Conservation (phyloP, 1,284 basidiomycete genomes). For the Trametes pubescens region DNA sequence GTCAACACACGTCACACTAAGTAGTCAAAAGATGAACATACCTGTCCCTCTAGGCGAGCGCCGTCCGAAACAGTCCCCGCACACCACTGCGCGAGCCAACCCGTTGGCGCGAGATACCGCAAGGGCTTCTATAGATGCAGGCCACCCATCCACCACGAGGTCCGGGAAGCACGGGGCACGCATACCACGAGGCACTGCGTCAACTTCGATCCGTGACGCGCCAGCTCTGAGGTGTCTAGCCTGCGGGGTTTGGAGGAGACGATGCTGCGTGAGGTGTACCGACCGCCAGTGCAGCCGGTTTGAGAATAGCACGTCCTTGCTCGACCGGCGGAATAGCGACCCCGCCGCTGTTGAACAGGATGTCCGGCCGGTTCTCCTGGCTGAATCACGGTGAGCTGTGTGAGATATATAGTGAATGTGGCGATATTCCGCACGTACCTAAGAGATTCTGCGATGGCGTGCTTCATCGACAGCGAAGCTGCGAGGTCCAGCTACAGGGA, state of each 20-base stretch:
- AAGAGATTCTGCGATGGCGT: constrained; percentile 50
- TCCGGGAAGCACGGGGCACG: no score
- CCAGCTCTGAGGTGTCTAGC: constrained; percentile 53
- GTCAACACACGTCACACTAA: not conserved
- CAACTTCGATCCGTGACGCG: constrained; percentile 41
- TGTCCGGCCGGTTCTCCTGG: constrained; percentile 27
- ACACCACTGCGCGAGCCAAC: constrained; percentile 42
- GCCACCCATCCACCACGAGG: no score
- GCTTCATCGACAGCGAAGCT: constrained; percentile 60
- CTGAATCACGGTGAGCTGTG: not conserved
- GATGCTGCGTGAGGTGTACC: constrained; percentile 59
- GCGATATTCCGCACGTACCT: not conserved
- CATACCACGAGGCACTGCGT: constrained; percentile 10
- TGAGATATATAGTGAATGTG: no score
- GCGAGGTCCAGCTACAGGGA: constrained; percentile 68
- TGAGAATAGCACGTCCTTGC: not conserved
- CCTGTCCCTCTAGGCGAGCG: constrained; percentile 37
- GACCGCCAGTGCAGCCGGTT: constrained; percentile 46
- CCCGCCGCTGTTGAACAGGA: constrained; percentile 33
- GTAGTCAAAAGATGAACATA: constrained; percentile 13
- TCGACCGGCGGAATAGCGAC: constrained; percentile 27
- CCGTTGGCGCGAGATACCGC: constrained; percentile 33
- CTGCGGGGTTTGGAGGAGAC: constrained; percentile 58
- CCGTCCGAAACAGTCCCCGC: constrained; percentile 41
- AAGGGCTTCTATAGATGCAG: constrained; percentile 17